Evolutionary conservation across 352 stramenopile genomes (phyloP).

Genomic region (Thalassiosira livingstoniorum): DNA sequence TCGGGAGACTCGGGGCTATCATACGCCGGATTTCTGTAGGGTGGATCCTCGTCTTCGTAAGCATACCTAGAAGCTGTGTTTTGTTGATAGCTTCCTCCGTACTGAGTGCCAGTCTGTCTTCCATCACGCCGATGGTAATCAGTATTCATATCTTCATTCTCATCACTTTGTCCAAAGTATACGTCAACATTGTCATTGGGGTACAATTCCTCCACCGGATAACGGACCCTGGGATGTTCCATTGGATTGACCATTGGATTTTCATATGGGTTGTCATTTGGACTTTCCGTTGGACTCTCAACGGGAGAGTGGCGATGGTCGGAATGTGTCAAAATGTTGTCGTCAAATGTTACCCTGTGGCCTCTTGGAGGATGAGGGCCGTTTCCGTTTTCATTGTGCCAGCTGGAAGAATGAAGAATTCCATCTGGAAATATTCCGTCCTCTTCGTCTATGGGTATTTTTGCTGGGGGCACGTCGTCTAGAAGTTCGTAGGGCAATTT

Average conservation of each 20-base stretch:
- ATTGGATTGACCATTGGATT: not conserved
- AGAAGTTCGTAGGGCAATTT: constrained; percentile 55
- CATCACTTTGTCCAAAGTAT: constrained; percentile 15
- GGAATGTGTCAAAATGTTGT: not conserved
- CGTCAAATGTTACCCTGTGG: not conserved
- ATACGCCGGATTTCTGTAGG: not conserved
- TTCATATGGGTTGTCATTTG: not conserved
- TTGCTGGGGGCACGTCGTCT: constrained; percentile 53
- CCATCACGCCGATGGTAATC: constrained; percentile 3
- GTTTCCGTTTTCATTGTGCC: not conserved
- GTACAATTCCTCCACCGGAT: constrained; percentile 54
- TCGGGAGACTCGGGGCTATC: not conserved
- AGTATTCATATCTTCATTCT: constrained; percentile 13
- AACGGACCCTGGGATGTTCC: constrained; percentile 8
- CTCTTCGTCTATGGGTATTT: not conserved
- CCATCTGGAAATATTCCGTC: not conserved
- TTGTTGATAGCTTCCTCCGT: constrained; percentile 13
- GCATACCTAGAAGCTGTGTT: not conserved
- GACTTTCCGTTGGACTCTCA: constrained; percentile 14
- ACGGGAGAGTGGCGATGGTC: not conserved
- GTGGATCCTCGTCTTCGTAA: not conserved
- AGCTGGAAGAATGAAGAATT: not conserved
- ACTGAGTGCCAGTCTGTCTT: constrained; percentile 18
- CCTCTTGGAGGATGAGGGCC: not conserved
- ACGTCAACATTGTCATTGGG: constrained; percentile 40